Conservation (phyloP, 106 monocot genomes). For the Dendrobium nobile region DNA sequence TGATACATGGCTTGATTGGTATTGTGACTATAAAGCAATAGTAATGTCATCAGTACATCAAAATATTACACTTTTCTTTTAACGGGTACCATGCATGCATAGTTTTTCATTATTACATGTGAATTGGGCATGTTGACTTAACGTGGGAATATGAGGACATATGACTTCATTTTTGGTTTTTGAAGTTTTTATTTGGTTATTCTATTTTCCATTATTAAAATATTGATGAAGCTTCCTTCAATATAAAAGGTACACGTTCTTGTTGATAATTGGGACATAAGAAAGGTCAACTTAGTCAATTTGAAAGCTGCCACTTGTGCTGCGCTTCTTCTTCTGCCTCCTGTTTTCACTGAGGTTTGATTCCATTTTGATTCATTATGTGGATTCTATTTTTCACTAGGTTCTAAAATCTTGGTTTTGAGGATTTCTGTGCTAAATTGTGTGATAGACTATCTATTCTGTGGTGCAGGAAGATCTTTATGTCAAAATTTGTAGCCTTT, state of each 20-base stretch:
- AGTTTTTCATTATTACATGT: neutral
- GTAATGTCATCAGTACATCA: neutral
- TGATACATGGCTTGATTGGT: neutral
- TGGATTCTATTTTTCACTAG: slow-evolving; percentile 1
- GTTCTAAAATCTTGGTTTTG: neutral
- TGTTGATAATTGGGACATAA: slow-evolving; percentile 75
- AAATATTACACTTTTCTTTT: neutral
- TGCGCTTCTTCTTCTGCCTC: slow-evolving; percentile 68
- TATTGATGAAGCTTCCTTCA: slow-evolving; percentile 1
- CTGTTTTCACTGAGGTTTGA: slow-evolving; percentile 79
- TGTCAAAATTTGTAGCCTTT: slow-evolving; percentile 81
- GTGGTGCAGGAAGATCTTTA: slow-evolving; percentile 77
- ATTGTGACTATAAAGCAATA: neutral
- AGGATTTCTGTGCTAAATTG: neutral
- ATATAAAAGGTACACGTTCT: slow-evolving; percentile 57
- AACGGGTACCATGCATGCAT: neutral
- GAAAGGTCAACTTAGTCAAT: slow-evolving; percentile 75
- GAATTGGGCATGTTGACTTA: neutral
- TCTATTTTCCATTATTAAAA: neutral
- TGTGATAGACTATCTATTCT: neutral
- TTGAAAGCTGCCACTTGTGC: slow-evolving; percentile 67
- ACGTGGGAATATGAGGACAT: neutral
- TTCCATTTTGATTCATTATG: neutral
- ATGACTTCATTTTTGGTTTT: neutral
- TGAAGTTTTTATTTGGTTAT: neutral